Base-by-base conservation (phyloP, 2,329 filamentous ascomycete species). In the Pyricularia sp. region DNA sequence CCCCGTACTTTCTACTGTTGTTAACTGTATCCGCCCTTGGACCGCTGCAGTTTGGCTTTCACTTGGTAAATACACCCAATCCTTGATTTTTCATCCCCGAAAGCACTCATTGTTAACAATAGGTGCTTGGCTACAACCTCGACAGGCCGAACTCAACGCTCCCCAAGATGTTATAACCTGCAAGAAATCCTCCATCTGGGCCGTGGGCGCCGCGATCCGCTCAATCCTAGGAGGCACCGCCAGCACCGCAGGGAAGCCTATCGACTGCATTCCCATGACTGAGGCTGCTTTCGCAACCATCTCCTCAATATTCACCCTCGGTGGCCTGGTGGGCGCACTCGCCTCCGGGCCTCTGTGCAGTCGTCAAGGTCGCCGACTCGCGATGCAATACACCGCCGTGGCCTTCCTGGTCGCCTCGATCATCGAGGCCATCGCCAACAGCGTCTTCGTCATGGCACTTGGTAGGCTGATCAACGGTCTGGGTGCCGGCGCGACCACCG, bases 161-260 rank as follows among this genome's bases (percentile, higher is more conserved):
- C 94, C 94, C 9, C 88, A 97, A 82, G 88, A 93, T 80, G 91
- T 96, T 71, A 89, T 99, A 71, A 96, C 90, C 65, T 97, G 94
- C 78, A 86, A 85, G 70, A 86, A 85, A 68, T 77, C 78, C 68
- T 74, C 77, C 62, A 76, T 78, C 63, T 75, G 75, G 53, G 66
- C 71, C 12, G 66, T 65, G 49, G 69, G 64, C 65, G 65, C 40
- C 62, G 62, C 62, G 24, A 75, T 67, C 79, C 89, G 7, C 81
- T 33, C 28, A 31, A 33, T 62, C 60, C 31, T 62, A 24, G n/a
- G n/a, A 35, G 6, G 62, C n/a, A 59, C 30, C 49, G 26, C 49
- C 49, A 28, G 26, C 49, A 55, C 49, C 16, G 26, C 28, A 28
- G 26, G n/a, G 4, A 22, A 22, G 33, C 26, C 22, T 9, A 40